Evolutionary conservation across 176 grass and related monocot genomes (phyloP), one percentile per base, ranked within the genome.

Genomic region (Raddia guianensis): DNA sequence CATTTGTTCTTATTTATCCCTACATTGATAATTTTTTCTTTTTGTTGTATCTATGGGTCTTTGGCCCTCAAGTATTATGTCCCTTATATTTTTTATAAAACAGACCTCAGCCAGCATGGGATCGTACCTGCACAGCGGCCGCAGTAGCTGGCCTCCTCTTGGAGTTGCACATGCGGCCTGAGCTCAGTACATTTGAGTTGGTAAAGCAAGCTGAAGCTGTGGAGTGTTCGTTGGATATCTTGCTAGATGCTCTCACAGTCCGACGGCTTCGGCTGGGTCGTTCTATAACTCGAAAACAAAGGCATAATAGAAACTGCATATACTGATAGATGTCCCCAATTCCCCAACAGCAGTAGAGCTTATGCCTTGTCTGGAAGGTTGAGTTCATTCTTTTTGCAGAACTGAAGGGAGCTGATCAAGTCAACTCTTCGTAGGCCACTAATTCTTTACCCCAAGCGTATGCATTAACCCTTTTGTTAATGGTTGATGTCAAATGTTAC

Each of bases 21-120:
- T 27, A 1, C 15, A 44, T 70, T 70, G 2, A 63, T 53, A 1
- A 6, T 33, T 60, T 79, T 54, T 55, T 55, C 18, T n/a, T 7
- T 2, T 7, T 4, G 15, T 18, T 4, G 3, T 59, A 32, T 35
- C 64, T 20, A 4, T 44, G 35, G 10, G 47, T 47, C 12, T 32
- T 52, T 34, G 15, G 32, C 14, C n/a, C 10, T 69, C 73, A 68
- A 49, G 71, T 46, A 9, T 19, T 57, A 9, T 32, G 27, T 40
- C 27, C 27, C 27, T 27, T 32, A 57, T 82, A 21, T 68, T 76
- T 61, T 85, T 50, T 9, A 50, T 53, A 18, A 78, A 87, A 81
- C 82, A 97, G 92, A 74, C 92, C 95, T 4, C 95, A 98, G 72
- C 95, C 95, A 37, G 80, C 88, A 48, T 98, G 92, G 95, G 95